Evolutionary conservation across 2,329 filamentous ascomycete genomes (phyloP), one percentile per base, ranked within the genome.

Genomic region (Madurella mycetomatis): DNA sequence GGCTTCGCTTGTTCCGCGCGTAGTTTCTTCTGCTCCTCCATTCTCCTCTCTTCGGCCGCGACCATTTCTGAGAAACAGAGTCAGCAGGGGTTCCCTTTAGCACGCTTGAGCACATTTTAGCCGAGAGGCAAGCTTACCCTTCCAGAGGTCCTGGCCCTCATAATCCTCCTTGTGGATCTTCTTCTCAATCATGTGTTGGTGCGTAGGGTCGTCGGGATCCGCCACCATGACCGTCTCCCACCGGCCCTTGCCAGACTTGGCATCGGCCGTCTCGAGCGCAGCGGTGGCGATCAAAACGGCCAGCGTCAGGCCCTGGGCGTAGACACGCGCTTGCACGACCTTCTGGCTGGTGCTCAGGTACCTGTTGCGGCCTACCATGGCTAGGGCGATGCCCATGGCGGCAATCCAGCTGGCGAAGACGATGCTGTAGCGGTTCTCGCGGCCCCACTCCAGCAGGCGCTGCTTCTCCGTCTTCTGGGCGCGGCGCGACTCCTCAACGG

Each of bases 91-190:
- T 7, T 25, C 25, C 25, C 25, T 25, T 25, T 7, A 25, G 3
- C 25, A 25, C 25, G 7, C 41, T 18, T 16, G 34, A 19, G 7
- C 4, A 39, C 9, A n/a, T 18, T 43, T 31, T 40, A 13, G 17
- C 12, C 15, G 41, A 41, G 31, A n/a, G 34, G n/a, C 30, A 30
- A 60, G 73, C 83, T 69, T 73, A 88, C 86, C 86, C 77, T 84
- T 94, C 94, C 94, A 99, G 65, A 96, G 80, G 72, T 97, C 92
- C 75, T 95, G 89, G 43, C 90, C 89, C 68, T 86, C 81, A 70
- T 95, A 94, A 60, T 88, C 80, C 77, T 95, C 90, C 74, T 91
- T 88, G 70, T 95, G 89, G 51, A 94, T 82, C 74, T 78, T 85
- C 83, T 92, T 92, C 81, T 95, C 89, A 62, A 95, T 88, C 62